Conservation (phyloP, 768 basidiomycete species). For the Roridomyces roridus region DNA sequence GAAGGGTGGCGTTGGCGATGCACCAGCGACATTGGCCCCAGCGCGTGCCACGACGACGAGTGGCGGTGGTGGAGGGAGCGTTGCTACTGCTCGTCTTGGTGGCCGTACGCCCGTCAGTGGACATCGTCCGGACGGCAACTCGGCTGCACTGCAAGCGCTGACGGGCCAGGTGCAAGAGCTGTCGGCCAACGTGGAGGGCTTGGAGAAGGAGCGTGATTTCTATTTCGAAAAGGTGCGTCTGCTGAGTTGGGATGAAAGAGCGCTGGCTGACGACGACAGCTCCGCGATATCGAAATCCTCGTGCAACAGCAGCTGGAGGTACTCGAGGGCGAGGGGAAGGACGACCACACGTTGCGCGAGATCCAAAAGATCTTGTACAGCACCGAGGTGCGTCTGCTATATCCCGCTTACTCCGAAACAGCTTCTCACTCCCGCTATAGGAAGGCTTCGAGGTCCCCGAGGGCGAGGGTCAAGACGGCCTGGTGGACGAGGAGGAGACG, state of each 20-base stretch:
- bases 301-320: slow-evolving; percentile 81
- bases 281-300: slow-evolving; percentile 95
- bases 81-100: slow-evolving; percentile 41
- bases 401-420: neutral
- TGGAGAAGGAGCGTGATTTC: slow-evolving; percentile 98
- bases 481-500: slow-evolving; percentile 83
- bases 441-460: slow-evolving; percentile 95
- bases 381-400: slow-evolving; percentile 73
- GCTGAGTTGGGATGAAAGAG: no score
- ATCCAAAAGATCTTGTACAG: slow-evolving; percentile 95
- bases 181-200: slow-evolving; percentile 79
- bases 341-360: slow-evolving; percentile 67
- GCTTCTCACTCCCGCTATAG: slow-evolving; percentile 44
- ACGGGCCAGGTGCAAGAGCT: slow-evolving; percentile 82
- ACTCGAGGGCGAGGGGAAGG: slow-evolving; percentile 60
- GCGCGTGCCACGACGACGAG: neutral
- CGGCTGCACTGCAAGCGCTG: slow-evolving; percentile 67
- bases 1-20: slow-evolving; percentile 56
- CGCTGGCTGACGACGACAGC: slow-evolving; percentile 46
- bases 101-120: slow-evolving; percentile 76
- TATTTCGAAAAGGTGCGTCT: slow-evolving; percentile 94
- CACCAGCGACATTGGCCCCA: slow-evolving; percentile 9
- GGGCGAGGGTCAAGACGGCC: slow-evolving; percentile 26
- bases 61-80: neutral
- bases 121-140: slow-evolving; percentile 67